Percentiles rank a stretch among this genome's conserved stretches.
These are phyloP conservation scores for Leccinellum rugosiceps DNA, from an alignment of 768 basidiomycete species.

Conservation along the genomic window DNA sequence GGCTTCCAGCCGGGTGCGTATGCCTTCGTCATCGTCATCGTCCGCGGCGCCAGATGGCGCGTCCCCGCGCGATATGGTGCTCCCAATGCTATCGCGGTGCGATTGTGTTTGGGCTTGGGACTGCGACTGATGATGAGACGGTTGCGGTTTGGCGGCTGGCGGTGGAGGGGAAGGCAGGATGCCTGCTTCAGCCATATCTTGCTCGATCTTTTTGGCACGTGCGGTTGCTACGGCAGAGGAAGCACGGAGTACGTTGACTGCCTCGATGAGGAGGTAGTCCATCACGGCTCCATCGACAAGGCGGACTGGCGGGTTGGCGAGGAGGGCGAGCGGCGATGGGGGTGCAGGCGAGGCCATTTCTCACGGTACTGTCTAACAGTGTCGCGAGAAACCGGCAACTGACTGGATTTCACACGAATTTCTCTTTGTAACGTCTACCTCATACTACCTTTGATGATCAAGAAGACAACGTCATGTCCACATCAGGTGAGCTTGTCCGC, in stretches of 20 bases:
- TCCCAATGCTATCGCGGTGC: constrained; percentile 36
- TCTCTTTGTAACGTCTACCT: no score
- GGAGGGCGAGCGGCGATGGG: constrained; percentile 35
- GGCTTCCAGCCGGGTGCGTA: constrained; percentile 67
- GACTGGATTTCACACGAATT: neutral
- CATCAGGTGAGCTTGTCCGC: constrained; percentile 3
- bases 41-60: neutral
- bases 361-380: no score
- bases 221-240: constrained; percentile 73
- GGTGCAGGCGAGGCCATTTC: constrained; percentile 3
- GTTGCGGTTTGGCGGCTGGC: constrained; percentile 35
- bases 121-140: neutral
- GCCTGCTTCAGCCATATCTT: constrained; percentile 77
- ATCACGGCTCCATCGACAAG: constrained; percentile 66
- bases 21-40: constrained; percentile 74
- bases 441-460: no score
- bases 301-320: constrained; percentile 62
- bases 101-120: neutral
- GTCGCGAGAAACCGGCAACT: neutral
- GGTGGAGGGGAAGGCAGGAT: constrained; percentile 55
- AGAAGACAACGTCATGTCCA: constrained; percentile 13
- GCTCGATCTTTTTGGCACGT: constrained; percentile 65
- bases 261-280: constrained; percentile 86
- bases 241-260: constrained; percentile 67
- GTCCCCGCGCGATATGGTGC: constrained; percentile 17